These are phyloP conservation scores for Cyberlindnera galapagoensis DNA, from an alignment of 805 yeast genomes.

Conservation along the genomic window DNA sequence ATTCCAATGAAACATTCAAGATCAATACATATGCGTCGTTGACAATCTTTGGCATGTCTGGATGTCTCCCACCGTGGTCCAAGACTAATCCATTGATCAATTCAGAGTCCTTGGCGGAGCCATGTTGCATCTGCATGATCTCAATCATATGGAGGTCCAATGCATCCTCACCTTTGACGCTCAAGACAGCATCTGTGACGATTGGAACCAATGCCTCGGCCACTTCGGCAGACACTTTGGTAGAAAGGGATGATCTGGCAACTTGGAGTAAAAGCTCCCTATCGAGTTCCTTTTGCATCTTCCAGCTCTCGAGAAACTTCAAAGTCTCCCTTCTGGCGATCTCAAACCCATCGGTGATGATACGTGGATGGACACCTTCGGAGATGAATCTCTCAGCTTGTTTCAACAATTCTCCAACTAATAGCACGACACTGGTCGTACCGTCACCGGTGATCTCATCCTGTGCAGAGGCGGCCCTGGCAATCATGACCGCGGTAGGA, in stretches of 20 bases:
- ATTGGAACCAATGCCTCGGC: constrained; percentile 84
- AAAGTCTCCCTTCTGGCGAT: constrained; percentile 73
- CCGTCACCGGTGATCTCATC: constrained; percentile 99
- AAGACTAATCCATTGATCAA: constrained; percentile 85
- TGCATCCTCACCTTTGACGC: constrained; percentile 51
- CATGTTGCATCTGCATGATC: constrained; percentile 97
- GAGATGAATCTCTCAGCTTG: constrained; percentile 88
- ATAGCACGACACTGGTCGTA: constrained; percentile 88
- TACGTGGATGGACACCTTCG: constrained; percentile 96
- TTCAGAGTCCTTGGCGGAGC: constrained; percentile 74
- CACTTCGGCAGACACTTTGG: constrained; percentile 76
- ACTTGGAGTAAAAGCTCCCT: constrained; percentile 88
- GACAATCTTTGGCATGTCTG: constrained; percentile 93
- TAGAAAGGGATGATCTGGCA: constrained; percentile 81
- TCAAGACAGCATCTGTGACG: constrained; percentile 91
- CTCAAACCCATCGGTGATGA: constrained; percentile 93
- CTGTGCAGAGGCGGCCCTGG: constrained; percentile 97
- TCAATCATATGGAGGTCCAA: constrained; percentile 96
- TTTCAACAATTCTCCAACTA: constrained; percentile 90
- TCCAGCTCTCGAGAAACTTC: constrained; percentile 61
- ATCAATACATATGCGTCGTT: constrained; percentile 81
- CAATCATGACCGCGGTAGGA: constrained; percentile 86
- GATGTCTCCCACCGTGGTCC: constrained; percentile 98
- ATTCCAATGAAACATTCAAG: constrained; percentile 89
- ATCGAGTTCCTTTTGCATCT: constrained; percentile 49